Percentiles rank a stretch among this genome's conserved stretches.
phyloP scores from a whole-genome alignment of 306 rosid species.

The Carpinus fangiana region DNA sequence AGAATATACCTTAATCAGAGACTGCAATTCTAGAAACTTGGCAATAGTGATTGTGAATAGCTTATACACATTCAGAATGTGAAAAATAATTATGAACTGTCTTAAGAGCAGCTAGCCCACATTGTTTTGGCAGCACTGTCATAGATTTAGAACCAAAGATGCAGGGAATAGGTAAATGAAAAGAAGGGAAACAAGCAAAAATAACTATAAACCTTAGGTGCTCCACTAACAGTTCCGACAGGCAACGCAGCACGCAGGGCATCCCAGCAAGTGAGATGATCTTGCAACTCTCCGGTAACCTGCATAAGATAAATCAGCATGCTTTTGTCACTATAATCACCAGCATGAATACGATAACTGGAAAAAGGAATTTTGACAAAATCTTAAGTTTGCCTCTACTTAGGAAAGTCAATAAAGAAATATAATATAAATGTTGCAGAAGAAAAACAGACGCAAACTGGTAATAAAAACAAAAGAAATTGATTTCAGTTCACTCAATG shows the following conservation, averaged over 20 bases:
- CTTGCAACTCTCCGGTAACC: slow-evolving; percentile 77
- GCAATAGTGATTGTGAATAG: background rate
- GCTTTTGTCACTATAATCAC: background rate
- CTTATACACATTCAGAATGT: background rate
- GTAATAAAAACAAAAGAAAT: background rate
- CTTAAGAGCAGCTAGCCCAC: background rate
- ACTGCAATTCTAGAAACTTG: background rate
- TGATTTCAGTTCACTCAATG: background rate
- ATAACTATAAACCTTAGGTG: slow-evolving; percentile 64
- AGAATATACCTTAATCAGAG: slow-evolving; percentile 5
- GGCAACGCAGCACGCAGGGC: slow-evolving; percentile 77
- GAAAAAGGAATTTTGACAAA: background rate
- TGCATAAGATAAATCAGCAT: slow-evolving; percentile 28
- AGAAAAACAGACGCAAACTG: background rate
- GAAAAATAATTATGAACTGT: background rate
- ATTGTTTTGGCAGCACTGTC: background rate
- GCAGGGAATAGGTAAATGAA: background rate
- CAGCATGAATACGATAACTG: background rate
- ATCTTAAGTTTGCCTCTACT: background rate
- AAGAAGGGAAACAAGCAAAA: background rate
- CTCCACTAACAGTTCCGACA: slow-evolving; percentile 87
- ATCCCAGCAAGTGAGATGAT: slow-evolving; percentile 73
- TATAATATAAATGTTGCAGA: background rate
- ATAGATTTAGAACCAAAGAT: background rate
- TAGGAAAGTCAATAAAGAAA: background rate